phyloP scores from a whole-genome alignment of 768 basidiomycete genomes.

The Tricholoma matsutake region DNA sequence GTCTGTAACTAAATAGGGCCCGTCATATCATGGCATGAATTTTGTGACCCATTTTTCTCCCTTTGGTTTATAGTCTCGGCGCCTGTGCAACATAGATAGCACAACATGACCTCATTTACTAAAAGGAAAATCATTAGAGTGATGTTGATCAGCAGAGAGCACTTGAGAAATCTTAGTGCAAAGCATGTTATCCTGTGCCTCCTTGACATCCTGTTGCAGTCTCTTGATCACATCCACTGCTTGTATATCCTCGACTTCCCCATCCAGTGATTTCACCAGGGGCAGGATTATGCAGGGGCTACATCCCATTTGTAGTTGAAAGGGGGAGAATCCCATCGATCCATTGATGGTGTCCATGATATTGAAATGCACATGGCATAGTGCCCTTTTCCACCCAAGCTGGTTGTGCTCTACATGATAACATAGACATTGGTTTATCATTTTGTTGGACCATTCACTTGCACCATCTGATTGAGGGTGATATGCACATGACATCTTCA shows the following conservation, averaged over 20 bases:
- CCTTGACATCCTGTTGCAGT: background rate
- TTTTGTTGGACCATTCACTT: constrained; percentile 1
- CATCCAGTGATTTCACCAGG: background rate
- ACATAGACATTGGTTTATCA: no score
- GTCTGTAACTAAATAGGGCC: no score
- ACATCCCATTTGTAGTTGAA: background rate
- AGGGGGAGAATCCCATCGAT: background rate
- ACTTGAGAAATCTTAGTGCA: no score
- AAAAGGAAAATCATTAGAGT: background rate
- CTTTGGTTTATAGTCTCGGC: background rate
- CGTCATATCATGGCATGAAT: background rate
- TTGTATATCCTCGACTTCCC: background rate
- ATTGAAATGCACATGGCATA: background rate
- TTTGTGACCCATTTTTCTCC: background rate
- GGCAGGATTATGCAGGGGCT: background rate
- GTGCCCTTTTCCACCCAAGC: background rate
- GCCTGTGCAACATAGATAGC: background rate
- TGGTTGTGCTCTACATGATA: background rate
- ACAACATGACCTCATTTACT: background rate
- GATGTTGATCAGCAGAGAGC: background rate
- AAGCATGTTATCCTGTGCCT: no score
- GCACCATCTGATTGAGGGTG: constrained; percentile 37
- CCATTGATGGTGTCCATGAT: background rate
- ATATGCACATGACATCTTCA: constrained; percentile 32
- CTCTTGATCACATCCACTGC: background rate